Conservation (phyloP, 2,329 filamentous ascomycete species). For the Calonectria hongkongensis region DNA sequence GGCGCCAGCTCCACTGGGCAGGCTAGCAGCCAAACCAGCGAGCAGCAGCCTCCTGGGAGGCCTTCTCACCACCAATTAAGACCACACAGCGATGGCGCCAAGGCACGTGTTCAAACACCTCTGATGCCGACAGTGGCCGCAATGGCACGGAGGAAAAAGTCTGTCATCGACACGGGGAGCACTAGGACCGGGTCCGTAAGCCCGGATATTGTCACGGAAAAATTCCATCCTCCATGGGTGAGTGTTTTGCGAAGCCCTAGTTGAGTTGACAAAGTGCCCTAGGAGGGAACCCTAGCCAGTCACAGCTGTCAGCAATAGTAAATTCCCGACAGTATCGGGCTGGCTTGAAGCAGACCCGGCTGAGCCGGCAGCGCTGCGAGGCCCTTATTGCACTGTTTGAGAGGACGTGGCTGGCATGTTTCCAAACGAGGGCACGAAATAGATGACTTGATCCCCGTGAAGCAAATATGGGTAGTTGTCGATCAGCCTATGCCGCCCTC, state of each 20-base stretch:
- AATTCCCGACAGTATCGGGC: constrained; percentile 30
- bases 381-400: constrained; percentile 16
- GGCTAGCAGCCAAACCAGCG: constrained; percentile 6
- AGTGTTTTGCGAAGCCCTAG: constrained; percentile 22
- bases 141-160: constrained; percentile 12
- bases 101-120: constrained; percentile 27
- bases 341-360: constrained; percentile 28
- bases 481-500: constrained; percentile 30
- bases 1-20: neutral
- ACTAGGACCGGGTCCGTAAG: constrained; percentile 17
- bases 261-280: neutral
- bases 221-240: constrained; percentile 31
- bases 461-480: constrained; percentile 21
- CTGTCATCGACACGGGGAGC: neutral
- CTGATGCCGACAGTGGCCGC: neutral
- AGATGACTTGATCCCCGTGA: constrained; percentile 33
- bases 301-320: constrained; percentile 36
- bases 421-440: constrained; percentile 17
- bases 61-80: constrained; percentile 19
- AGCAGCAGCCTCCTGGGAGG: neutral
- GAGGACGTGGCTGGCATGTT: constrained; percentile 22
- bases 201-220: constrained; percentile 12
- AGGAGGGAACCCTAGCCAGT: constrained; percentile 18
- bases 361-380: constrained; percentile 23
- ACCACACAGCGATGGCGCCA: constrained; percentile 26